Base-by-base conservation (phyloP, 2,329 filamentous ascomycete genomes). In the Botrytis medusae region DNA sequence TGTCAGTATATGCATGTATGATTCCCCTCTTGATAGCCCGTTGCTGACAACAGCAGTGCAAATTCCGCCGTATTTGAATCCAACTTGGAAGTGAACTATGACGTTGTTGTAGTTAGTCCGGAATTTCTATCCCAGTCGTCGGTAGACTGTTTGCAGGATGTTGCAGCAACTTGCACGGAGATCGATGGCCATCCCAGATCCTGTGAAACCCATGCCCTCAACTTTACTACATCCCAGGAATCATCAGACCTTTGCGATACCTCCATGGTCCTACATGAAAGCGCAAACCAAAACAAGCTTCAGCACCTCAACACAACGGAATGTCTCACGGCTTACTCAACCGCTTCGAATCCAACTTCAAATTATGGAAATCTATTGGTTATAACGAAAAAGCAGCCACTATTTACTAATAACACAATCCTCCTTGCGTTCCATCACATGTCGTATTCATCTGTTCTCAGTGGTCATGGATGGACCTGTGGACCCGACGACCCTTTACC, bases 61-160 rank as follows among this genome's bases (percentile, higher is more conserved):
- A 78, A 78, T 51, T 78, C 77, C 1, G 72, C 74, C 9, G 74
- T 78, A 4, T 78, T 78, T 69, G 76, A 70, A 1, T 76, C 75
- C 3, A 75, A 69, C 7, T 67, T 73, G n/a, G 51, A 74, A 9
- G 70, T 77, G 12, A 74, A 78, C n/a, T 78, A 77, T 29, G 73
- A 76, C 37, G 74, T 77, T 12, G 74, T 72, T 60, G 68, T 77
- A 34, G 76, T 75, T 1, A 74, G 75, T 14, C 76, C 77, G 4
- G 62, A 73, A 5, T 76, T 77, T 22, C 34, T 78, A 20, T 42
- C 37, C 18, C 44, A 60, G 20, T 20, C 59, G 6, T 20, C 63
- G 8, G 60, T 71, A 25, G 40, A 68, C 25, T 65, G 54, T 22
- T 61, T 68, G 29, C 59, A 67, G 22, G 59, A 69, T 54, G 54